phyloP scores from a whole-genome alignment of 305 asterid genomes.

The Fraxinus albicans region DNA sequence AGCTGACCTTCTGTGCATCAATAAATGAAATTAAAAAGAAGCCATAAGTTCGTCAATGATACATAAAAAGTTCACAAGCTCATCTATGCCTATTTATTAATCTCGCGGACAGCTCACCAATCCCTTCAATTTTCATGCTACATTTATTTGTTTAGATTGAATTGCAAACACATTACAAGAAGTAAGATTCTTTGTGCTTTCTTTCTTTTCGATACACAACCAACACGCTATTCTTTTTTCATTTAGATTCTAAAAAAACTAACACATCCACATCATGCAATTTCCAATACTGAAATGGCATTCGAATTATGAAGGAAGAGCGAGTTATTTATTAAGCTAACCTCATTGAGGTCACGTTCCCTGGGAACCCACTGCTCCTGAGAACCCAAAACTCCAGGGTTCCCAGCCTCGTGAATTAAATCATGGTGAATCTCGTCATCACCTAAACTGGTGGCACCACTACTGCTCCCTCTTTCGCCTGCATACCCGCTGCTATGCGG shows the following conservation, averaged over 20 bases:
- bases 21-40: not conserved
- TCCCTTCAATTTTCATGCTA: not conserved
- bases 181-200: not conserved
- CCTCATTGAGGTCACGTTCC: conserved; percentile 85
- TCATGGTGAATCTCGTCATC: conserved; percentile 30
- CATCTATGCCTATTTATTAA: not conserved
- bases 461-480: conserved; percentile 90
- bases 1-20: not conserved
- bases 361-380: conserved; percentile 66
- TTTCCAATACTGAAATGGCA: not conserved
- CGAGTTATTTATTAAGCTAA: conserved; percentile 19
- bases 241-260: not conserved
- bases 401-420: conserved; percentile 50
- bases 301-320: not conserved
- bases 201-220: not conserved
- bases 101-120: not conserved
- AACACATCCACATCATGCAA: not conserved
- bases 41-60: not conserved
- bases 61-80: not conserved
- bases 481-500: conserved; percentile 97
- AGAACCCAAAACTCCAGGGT: conserved; percentile 40
- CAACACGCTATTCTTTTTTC: not conserved
- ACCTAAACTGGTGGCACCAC: conserved; percentile 56
- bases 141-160: not conserved
- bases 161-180: not conserved